Conservation (phyloP, 352 stramenopile genomes). For the Aphanomyces euteiches region DNA sequence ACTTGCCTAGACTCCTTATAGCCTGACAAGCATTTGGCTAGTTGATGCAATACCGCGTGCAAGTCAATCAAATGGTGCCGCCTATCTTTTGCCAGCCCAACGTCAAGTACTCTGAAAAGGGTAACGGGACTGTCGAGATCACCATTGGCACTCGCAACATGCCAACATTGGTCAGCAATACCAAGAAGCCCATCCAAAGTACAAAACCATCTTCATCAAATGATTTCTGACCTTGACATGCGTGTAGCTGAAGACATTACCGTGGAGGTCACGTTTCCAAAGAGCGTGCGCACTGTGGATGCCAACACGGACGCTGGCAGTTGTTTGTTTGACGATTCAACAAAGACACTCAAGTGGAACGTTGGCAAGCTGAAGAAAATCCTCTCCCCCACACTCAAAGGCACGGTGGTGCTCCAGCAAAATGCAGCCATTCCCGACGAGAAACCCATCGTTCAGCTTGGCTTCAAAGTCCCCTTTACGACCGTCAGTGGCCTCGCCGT, state of each 20-base stretch:
- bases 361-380: slow-evolving; percentile 93
- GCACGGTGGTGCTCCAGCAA: slow-evolving; percentile 89
- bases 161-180: slow-evolving; percentile 72
- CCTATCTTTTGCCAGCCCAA: slow-evolving; percentile 87
- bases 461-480: slow-evolving; percentile 95
- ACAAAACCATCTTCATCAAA: not conserved
- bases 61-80: slow-evolving; percentile 76
- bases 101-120: slow-evolving; percentile 74
- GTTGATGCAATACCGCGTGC: slow-evolving; percentile 83
- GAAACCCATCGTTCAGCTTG: slow-evolving; percentile 91
- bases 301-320: slow-evolving; percentile 90
- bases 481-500: slow-evolving; percentile 95
- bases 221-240: not conserved
- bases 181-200: slow-evolving; percentile 67
- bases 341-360: slow-evolving; percentile 89
- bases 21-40: not conserved
- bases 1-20: not conserved
- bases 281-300: slow-evolving; percentile 92
- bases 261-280: slow-evolving; percentile 95
- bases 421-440: slow-evolving; percentile 80
- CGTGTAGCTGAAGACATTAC: slow-evolving; percentile 83
- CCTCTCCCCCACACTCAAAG: slow-evolving; percentile 79
- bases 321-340: slow-evolving; percentile 91
- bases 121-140: slow-evolving; percentile 60
- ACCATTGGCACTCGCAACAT: slow-evolving; percentile 69